Evolutionary conservation across 148 eudicot genomes (phyloP), one percentile per base, ranked within the genome.

Genomic region (Euryodendron excelsum): DNA sequence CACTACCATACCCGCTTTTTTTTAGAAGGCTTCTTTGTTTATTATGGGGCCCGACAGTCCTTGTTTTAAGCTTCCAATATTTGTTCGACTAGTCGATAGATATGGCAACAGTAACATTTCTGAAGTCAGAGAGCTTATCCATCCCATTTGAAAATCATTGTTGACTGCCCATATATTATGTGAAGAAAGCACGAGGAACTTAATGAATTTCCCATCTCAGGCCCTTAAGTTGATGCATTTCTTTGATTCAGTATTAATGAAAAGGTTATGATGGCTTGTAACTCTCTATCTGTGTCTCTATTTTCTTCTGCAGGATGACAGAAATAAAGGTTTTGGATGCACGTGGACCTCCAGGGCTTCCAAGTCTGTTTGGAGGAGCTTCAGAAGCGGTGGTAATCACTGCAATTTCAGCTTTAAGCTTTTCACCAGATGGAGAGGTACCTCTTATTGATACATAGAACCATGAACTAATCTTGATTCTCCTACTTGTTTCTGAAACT

Each of bases 391-490:
- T 83, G 28, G 72, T 84, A 34, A 85, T 83, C 56, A 84, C 92
- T 73, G 94, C 93, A 74, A 90, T 96, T 75, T 93, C 99, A 73
- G 90, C 94, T 61, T 73, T 96, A 82, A 90, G 91, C 78, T 96
- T 96, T 87, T 90, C 99, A 78, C 98, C 94, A 55, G 99, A 91
- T 83, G 98, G 94, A 84, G 99, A 96, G 98, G 99, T 96, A 87
- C 55, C 60, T 78, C 50, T 66, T 18, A 28, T 71, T 59, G 36
- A 25, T 74, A 33, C 17, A 21, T 6, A 50, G 47, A 72, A 14
- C 14, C 20, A 20, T 73, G 53, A 55, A 33, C 17, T 62, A n/a
- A n/a, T n/a, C n/a, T n/a, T n/a, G n/a, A n/a, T n/a, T n/a, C n/a
- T n/a, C n/a, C n/a, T n/a, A n/a, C n/a, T n/a, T n/a, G n/a, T n/a